These are phyloP conservation scores for Glaciozyma martinii DNA, from an alignment of 768 basidiomycete species.

Conservation along the genomic window DNA sequence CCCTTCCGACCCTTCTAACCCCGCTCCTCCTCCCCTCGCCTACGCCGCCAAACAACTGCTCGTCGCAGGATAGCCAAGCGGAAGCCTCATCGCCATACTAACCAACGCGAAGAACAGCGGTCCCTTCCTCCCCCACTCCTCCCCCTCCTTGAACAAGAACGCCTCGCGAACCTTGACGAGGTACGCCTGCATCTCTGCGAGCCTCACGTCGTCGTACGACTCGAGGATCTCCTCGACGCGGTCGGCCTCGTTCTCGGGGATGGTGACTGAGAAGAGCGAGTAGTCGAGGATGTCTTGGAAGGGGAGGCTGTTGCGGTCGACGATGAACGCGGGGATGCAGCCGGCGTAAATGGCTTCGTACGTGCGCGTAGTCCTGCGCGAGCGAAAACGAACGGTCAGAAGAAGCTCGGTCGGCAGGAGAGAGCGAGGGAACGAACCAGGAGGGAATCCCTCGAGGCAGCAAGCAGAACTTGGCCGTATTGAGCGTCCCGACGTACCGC, in stretches of 20 bases:
- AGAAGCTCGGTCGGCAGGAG: not conserved
- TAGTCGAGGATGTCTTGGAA: conserved; percentile 43
- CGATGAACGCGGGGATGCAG: conserved; percentile 44
- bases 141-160: conserved; percentile 38
- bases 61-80: conserved; percentile 34
- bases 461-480: conserved; percentile 33
- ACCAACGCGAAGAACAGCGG: conserved; percentile 42
- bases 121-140: conserved; percentile 39
- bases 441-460: conserved; percentile 32
- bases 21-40: not conserved
- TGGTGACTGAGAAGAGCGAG: conserved; percentile 41
- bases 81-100: conserved; percentile 39
- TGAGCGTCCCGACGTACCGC: conserved; percentile 32
- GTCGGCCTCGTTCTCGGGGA: conserved; percentile 41
- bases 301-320: conserved; percentile 42
- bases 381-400: conserved; percentile 18
- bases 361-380: conserved; percentile 41
- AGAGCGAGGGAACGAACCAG: conserved; percentile 22
- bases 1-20: not conserved
- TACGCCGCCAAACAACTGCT: conserved; percentile 8
- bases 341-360: conserved; percentile 44
- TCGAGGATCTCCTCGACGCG: conserved; percentile 40
- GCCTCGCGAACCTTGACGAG: conserved; percentile 41
- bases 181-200: conserved; percentile 41
- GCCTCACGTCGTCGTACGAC: conserved; percentile 35